Evolutionary conservation across 1,139 yeast genomes (phyloP).

Genomic region (Sugiyamaella japonica): DNA sequence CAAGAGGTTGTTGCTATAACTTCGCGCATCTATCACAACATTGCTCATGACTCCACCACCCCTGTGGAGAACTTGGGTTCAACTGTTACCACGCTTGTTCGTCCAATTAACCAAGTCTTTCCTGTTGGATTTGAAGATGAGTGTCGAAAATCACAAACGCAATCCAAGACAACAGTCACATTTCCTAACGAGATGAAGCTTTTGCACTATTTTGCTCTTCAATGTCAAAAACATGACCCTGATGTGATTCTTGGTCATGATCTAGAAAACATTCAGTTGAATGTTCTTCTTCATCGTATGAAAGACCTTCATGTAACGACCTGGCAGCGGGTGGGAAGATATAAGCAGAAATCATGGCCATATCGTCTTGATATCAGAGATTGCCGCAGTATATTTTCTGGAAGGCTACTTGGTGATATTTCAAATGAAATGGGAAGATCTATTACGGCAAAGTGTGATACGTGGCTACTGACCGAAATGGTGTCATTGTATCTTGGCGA

Average conservation of each 20-base stretch:
- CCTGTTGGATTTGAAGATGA: slow-evolving; percentile 72
- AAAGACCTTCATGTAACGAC: slow-evolving; percentile 63
- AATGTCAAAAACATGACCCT: slow-evolving; percentile 75
- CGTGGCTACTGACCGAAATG: slow-evolving; percentile 97
- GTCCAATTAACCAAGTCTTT: slow-evolving; percentile 62
- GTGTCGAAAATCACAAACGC: slow-evolving; percentile 24
- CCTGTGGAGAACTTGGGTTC: slow-evolving; percentile 39
- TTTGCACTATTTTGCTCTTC: slow-evolving; percentile 64
- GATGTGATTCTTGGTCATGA: slow-evolving; percentile 90
- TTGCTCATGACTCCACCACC: slow-evolving; percentile 61
- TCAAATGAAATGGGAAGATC: slow-evolving; percentile 96
- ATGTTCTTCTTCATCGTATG: slow-evolving; percentile 80
- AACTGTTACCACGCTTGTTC: slow-evolving; percentile 57
- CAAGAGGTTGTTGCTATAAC: slow-evolving; percentile 90
- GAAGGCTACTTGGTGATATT: slow-evolving; percentile 87
- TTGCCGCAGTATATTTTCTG: slow-evolving; percentile 69
- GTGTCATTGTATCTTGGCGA: slow-evolving; percentile 69
- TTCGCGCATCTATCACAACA: slow-evolving; percentile 53
- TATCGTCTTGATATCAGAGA: slow-evolving; percentile 49
- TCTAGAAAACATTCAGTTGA: slow-evolving; percentile 74
- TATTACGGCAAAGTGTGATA: slow-evolving; percentile 84
- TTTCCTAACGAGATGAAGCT: slow-evolving; percentile 69
- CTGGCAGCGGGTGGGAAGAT: slow-evolving; percentile 86
- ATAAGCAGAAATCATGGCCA: slow-evolving; percentile 71
- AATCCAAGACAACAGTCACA: slow-evolving; percentile 27